Percentiles rank a stretch among this genome's conserved stretches.
Evolutionary conservation across 805 yeast genomes (phyloP).

Genomic region (Schizosaccharomyces osmophilus): DNA sequence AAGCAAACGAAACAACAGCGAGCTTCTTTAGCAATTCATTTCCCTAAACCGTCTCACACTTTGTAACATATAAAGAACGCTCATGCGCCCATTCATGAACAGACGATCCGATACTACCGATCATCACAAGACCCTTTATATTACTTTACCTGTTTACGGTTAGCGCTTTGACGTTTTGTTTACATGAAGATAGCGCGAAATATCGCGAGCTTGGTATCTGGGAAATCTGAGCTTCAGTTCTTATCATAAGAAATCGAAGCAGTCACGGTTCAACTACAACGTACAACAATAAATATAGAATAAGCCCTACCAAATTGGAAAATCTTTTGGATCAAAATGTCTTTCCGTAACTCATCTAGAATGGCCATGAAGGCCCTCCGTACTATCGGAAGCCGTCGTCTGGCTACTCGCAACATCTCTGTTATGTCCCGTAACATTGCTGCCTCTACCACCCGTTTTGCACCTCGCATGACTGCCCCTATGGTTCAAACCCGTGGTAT

Average conservation of each 20-base stretch:
- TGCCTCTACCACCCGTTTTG: not conserved
- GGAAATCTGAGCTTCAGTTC: too few relatives aligned
- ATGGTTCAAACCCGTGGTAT: conserved; percentile 61
- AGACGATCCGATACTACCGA: too few relatives aligned
- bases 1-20: too few relatives aligned
- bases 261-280: not conserved
- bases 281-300: not conserved
- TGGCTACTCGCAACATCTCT: not conserved
- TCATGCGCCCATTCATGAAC: too few relatives aligned
- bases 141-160: too few relatives aligned
- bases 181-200: not conserved
- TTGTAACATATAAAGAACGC: too few relatives aligned
- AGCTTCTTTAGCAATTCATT: too few relatives aligned
- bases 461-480: conserved; percentile 23
- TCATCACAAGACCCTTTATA: too few relatives aligned
- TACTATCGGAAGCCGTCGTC: not conserved
- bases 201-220: not conserved
- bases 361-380: conserved; percentile 2
- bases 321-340: not conserved
- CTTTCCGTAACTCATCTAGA: not conserved
- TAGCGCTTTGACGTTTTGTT: too few relatives aligned
- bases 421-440: not conserved
- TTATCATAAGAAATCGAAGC: not conserved
- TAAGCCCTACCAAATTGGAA: not conserved
- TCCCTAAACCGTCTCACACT: too few relatives aligned